Conservation (phyloP, 164 flowering plant species). For the Litsea cubeba region DNA sequence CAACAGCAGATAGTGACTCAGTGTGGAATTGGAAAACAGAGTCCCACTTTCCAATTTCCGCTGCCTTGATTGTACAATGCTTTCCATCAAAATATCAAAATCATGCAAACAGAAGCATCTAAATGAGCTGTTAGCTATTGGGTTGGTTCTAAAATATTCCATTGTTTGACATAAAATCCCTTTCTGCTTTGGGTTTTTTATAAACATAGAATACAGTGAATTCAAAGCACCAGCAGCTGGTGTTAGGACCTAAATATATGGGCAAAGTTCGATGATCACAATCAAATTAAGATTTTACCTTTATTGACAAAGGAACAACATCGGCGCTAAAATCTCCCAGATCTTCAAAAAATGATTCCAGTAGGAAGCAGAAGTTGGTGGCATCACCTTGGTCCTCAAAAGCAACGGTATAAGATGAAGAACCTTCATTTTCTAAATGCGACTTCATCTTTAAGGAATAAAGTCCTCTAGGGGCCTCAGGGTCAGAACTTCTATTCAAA, state of each 20-base stretch:
- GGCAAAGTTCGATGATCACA: not conserved
- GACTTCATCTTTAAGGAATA: constrained; percentile 43
- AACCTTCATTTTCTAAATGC: constrained; percentile 12
- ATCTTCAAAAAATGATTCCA: constrained; percentile 74
- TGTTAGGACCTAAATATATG: not conserved
- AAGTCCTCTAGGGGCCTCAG: constrained; percentile 46
- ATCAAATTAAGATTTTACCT: constrained; percentile 38
- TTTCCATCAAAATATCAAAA: too few species aligned
- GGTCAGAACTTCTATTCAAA: constrained; percentile 47
- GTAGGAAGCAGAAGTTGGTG: constrained; percentile 64
- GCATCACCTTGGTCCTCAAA: constrained; percentile 88
- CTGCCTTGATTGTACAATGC: not conserved
- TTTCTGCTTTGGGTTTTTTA: too few species aligned
- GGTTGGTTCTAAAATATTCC: too few species aligned
- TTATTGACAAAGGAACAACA: constrained; percentile 50
- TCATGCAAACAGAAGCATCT: too few species aligned
- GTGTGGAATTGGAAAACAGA: not conserved
- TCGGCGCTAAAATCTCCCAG: constrained; percentile 62
- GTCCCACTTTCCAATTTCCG: not conserved
- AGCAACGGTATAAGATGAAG: constrained; percentile 39
- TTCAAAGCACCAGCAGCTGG: not conserved
- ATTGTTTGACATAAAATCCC: too few species aligned
- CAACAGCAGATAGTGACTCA: not conserved
- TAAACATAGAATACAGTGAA: not conserved
- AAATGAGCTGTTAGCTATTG: too few species aligned